Evolutionary conservation across 1,139 yeast genomes (phyloP), one percentile per base, ranked within the genome.

Genomic region (Pneumocystis jirovecii): DNA sequence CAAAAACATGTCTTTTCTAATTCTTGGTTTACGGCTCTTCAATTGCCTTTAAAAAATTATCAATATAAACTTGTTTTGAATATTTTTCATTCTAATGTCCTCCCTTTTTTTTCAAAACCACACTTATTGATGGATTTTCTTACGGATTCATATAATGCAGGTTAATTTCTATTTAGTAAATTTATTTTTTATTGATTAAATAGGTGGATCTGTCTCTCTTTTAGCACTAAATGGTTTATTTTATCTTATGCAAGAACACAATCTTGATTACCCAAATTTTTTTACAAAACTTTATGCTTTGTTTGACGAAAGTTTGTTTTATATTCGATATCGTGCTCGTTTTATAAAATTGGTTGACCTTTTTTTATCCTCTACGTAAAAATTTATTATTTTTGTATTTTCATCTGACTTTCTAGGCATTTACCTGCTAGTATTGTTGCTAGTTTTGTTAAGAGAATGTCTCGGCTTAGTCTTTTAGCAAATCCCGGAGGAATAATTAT

Each of bases 211-310:
- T 17, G 79, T 89, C 10, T 88, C 96, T 8, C 82, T 93, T 63
- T 77, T 95, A 66, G 87, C 97, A 3, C 80, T 93, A 70, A 91
- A 90, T 74, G 95, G 97, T 42, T 79, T 93, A 67, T 93, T 89
- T 75, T 90, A 85, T 71, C 79, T 93, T 68, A 93, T 93, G 85
- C 88, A 83, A 72, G 79, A 81, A 66, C 85, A 84, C 75, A 91
- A 91, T 74, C 80, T 93, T 72, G 98, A 93, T 72, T 93, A 93
- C 75, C 97, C 97, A 17, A 87, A 89, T 70, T 93, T 93, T 74
- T 93, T 85, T 77, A 77, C 81, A 64, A 91, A 93, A 75, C 81
- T 93, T 61, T 93, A 93, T 74, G 84, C 87, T 7, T 80, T 93
- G 62, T 80, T 93, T 64, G 78, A 75, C 64, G 86, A 90, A 7